Evolutionary conservation across 2,329 filamentous ascomycete genomes (phyloP).

Genomic region (Xylariaceae sp.): DNA sequence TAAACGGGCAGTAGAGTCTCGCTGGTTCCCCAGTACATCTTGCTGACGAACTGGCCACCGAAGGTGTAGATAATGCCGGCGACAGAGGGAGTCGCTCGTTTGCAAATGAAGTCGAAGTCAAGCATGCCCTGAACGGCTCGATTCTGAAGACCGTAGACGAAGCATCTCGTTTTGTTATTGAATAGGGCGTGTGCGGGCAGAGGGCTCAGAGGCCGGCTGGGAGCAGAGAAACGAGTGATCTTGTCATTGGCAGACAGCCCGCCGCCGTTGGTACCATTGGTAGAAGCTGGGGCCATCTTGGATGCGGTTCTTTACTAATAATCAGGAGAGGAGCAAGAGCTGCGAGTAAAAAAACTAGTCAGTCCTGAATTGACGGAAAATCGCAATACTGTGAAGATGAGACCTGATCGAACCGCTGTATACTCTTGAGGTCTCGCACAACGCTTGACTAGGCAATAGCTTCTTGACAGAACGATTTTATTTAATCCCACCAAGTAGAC

Average conservation of each 20-base stretch:
- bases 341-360: too few relatives aligned
- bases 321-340: neutral
- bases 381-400: too few relatives aligned
- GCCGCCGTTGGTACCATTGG: slow-evolving; percentile 56
- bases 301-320: slow-evolving; percentile 29
- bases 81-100: slow-evolving; percentile 93
- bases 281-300: slow-evolving; percentile 62
- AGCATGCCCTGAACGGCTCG: slow-evolving; percentile 92
- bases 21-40: slow-evolving; percentile 99
- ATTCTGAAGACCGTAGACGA: slow-evolving; percentile 99
- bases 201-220: slow-evolving; percentile 90
- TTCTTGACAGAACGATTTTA: neutral
- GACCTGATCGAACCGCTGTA: neutral
- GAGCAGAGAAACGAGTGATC: slow-evolving; percentile 93
- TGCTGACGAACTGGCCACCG: slow-evolving; percentile 99
- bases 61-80: slow-evolving; percentile 99
- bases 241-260: slow-evolving; percentile 90
- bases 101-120: slow-evolving; percentile 99
- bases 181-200: slow-evolving; percentile 89
- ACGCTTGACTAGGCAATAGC: neutral
- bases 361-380: too few relatives aligned
- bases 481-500: neutral
- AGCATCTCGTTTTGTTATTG: slow-evolving; percentile 99
- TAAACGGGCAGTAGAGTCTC: slow-evolving; percentile 98
- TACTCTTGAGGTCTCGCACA: neutral